Evolutionary conservation across 148 eudicot genomes (phyloP).

Genomic region (Pouteria glomerata): DNA sequence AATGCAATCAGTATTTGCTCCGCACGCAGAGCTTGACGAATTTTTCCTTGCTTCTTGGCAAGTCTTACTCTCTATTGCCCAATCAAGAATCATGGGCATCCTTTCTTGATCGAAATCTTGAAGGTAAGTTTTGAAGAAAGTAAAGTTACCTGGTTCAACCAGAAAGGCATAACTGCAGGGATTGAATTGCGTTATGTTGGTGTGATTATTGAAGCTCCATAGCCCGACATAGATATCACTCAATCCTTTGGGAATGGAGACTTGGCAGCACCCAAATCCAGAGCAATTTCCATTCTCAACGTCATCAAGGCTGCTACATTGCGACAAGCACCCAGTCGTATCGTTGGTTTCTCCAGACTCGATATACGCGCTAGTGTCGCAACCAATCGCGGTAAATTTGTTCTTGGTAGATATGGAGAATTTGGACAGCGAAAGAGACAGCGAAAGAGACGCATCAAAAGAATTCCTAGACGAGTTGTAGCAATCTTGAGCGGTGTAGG

Average conservation of each 20-base stretch:
- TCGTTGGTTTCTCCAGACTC: too few species aligned
- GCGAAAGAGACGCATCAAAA: too few species aligned
- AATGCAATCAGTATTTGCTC: constrained; percentile 6
- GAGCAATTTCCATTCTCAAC: constrained; percentile 5
- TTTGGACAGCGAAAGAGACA: too few species aligned
- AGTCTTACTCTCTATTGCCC: constrained; percentile 11
- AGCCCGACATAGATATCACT: not conserved
- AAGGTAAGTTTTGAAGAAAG: not conserved
- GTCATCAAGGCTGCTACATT: not conserved
- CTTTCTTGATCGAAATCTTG: not conserved
- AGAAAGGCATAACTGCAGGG: constrained; percentile 16
- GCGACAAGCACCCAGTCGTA: constrained; percentile 6
- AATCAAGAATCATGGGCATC: constrained; percentile 7
- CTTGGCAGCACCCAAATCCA: constrained; percentile 16
- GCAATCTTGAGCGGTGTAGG: too few species aligned
- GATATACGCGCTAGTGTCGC: too few species aligned
- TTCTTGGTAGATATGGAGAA: too few species aligned
- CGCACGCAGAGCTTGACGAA: constrained; percentile 3
- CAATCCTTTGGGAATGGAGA: not conserved
- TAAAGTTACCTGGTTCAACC: not conserved
- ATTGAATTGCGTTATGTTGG: not conserved
- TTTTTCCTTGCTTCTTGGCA: not conserved
- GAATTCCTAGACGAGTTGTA: too few species aligned
- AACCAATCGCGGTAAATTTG: too few species aligned
- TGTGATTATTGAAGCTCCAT: not conserved